These are phyloP conservation scores for Mycosphaerelloides madeirae DNA, from an alignment of 2,329 filamentous ascomycete species.

Conservation along the genomic window DNA sequence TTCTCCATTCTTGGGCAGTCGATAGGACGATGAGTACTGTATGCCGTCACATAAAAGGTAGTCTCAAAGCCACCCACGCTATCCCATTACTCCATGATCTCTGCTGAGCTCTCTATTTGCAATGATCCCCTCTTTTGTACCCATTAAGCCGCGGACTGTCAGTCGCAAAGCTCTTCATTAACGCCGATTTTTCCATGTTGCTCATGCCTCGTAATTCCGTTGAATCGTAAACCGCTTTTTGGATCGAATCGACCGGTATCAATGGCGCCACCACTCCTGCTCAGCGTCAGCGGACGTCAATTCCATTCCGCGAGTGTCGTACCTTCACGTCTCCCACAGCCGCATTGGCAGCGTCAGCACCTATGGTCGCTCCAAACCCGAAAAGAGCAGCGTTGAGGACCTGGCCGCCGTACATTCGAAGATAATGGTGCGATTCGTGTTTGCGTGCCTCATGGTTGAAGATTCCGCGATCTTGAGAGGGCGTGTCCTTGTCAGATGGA, in stretches of 20 bases:
- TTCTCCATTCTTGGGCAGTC: no score
- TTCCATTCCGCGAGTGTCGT: not conserved
- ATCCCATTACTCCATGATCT: no score
- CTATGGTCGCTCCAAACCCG: constrained; percentile 28
- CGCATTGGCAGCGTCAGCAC: constrained; percentile 28
- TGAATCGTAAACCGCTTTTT: no score
- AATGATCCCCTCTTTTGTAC: no score
- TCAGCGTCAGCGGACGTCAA: not conserved
- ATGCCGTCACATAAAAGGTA: no score
- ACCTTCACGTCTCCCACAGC: constrained; percentile 29
- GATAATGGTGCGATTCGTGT: constrained; percentile 28
- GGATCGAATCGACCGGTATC: not conserved
- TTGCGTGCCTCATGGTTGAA: constrained; percentile 27
- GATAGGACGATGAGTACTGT: no score
- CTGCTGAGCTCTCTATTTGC: no score
- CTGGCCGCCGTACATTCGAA: constrained; percentile 29
- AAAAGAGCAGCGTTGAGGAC: constrained; percentile 22
- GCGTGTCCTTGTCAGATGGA: constrained; percentile 26
- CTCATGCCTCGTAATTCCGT: no score
- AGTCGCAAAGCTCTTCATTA: no score
- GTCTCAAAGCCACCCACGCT: no score
- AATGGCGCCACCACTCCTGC: constrained; percentile 11
- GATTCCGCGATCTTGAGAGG: constrained; percentile 23
- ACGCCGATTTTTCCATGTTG: no score
- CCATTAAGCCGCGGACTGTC: no score